Evolutionary conservation across 1,284 basidiomycete genomes (phyloP).

Genomic region (Cystobasidium pallidum): DNA sequence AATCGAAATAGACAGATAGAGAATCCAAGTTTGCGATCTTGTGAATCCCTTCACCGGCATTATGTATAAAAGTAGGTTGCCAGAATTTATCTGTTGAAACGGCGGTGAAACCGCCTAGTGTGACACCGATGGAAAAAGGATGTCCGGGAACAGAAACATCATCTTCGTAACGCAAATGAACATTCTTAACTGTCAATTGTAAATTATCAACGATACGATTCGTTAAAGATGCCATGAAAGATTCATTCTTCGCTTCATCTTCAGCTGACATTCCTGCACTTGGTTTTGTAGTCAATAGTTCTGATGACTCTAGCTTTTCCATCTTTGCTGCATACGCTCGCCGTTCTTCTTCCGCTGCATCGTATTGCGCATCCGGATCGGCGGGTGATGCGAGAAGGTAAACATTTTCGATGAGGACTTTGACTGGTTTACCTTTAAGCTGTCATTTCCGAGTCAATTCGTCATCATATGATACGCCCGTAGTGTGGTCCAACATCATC

Average conservation of each 20-base stretch:
- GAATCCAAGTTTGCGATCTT: conserved; percentile 91
- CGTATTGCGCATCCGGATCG: conserved; percentile 67
- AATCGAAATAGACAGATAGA: conserved; percentile 93
- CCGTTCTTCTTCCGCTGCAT: conserved; percentile 82
- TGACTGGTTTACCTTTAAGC: conserved; percentile 88
- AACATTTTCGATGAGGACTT: conserved; percentile 90
- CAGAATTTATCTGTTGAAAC: conserved; percentile 91
- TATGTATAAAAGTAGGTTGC: conserved; percentile 94
- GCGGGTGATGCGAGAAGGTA: conserved; percentile 91
- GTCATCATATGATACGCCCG: no score
- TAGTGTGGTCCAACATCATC: no score
- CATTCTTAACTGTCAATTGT: conserved; percentile 92
- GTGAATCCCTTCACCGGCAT: conserved; percentile 83
- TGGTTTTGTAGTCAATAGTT: conserved; percentile 71
- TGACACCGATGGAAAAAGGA: conserved; percentile 91
- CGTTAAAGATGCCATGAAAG: conserved; percentile 79
- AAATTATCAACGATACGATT: conserved; percentile 95
- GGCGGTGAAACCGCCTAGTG: conserved; percentile 88
- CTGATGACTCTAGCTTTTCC: conserved; percentile 85
- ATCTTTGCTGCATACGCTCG: conserved; percentile 83
- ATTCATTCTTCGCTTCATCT: conserved; percentile 75
- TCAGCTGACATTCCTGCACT: conserved; percentile 63
- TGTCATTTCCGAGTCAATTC: no score
- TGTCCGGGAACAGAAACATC: conserved; percentile 92
- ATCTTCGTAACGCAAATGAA: conserved; percentile 97